A percentile compares a stretch with the other conserved stretches of the same genome.
Conservation (phyloP, 495 filamentous ascomycete genomes). For the Lepidopterella palustris region DNA sequence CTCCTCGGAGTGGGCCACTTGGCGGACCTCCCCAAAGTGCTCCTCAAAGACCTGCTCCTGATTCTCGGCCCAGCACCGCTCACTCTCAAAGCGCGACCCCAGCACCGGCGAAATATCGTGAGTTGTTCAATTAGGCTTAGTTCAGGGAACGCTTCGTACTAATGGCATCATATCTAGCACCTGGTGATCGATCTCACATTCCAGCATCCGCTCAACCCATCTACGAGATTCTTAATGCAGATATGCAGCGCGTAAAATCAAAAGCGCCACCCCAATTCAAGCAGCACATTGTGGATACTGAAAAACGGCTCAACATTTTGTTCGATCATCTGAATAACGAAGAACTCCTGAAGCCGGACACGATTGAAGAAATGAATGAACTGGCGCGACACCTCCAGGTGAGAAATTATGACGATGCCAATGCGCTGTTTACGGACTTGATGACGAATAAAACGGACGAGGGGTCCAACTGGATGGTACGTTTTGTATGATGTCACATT, state of each 20-base stretch:
- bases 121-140: slow-evolving; percentile 31
- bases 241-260: slow-evolving; percentile 81
- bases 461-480: slow-evolving; percentile 94
- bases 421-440: slow-evolving; percentile 70
- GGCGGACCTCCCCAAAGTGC: slow-evolving; percentile 39
- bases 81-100: slow-evolving; percentile 40
- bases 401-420: slow-evolving; percentile 71
- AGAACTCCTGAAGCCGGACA: slow-evolving; percentile 77
- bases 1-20: slow-evolving; percentile 40
- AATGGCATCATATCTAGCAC: slow-evolving; percentile 39
- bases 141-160: slow-evolving; percentile 13
- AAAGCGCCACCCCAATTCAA: slow-evolving; percentile 77
- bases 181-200: slow-evolving; percentile 88
- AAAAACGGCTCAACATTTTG: slow-evolving; percentile 81
- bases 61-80: slow-evolving; percentile 48
- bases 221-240: slow-evolving; percentile 70
- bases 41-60: slow-evolving; percentile 32
- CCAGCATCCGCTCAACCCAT: slow-evolving; percentile 66
- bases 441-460: slow-evolving; percentile 76
- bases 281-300: slow-evolving; percentile 81
- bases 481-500: slow-evolving; percentile 32
- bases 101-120: slow-evolving; percentile 53
- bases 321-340: slow-evolving; percentile 97
- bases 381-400: slow-evolving; percentile 60
- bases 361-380: slow-evolving; percentile 62